phyloP scores from a whole-genome alignment of 2,329 filamentous ascomycete genomes.

The Leptographium radiaticola region DNA sequence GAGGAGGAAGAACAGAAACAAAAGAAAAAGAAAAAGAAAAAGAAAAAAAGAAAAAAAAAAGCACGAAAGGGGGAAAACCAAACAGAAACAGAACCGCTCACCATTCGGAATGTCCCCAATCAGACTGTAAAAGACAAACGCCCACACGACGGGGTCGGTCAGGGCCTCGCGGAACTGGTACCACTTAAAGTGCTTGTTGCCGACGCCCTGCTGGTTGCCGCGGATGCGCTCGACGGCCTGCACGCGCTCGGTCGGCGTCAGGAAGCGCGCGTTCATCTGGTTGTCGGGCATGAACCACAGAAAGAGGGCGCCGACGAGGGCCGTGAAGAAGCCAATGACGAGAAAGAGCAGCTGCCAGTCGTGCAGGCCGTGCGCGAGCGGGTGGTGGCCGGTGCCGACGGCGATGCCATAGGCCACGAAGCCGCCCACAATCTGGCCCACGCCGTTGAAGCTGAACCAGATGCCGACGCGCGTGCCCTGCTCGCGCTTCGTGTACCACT shows the following conservation, averaged over 20 bases:
- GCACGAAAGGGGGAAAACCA: not conserved
- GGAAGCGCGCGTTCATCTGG: conserved; percentile 25
- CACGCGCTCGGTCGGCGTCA: conserved; percentile 46
- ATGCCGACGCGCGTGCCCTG: conserved; percentile 49
- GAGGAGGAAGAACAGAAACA: not conserved
- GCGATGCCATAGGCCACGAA: conserved; percentile 27
- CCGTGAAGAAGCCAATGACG: conserved; percentile 37
- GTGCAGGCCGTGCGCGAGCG: conserved; percentile 23
- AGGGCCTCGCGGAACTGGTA: conserved; percentile 40
- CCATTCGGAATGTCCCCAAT: conserved; percentile 25
- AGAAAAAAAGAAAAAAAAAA: not conserved
- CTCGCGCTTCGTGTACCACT: conserved; percentile 62
- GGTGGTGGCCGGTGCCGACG: conserved; percentile 31
- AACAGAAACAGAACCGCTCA: conserved; percentile 6
- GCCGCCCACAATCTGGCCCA: conserved; percentile 26
- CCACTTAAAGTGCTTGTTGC: conserved; percentile 53
- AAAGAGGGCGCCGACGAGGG: conserved; percentile 32
- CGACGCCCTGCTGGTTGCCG: conserved; percentile 52
- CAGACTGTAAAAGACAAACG: conserved; percentile 20
- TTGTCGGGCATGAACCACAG: conserved; percentile 33
- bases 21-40: not conserved
- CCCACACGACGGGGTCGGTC: conserved; percentile 24
- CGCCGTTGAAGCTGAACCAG: conserved; percentile 50
- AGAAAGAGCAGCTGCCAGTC: conserved; percentile 54
- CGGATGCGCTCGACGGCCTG: conserved; percentile 41